Conservation (phyloP, 768 basidiomycete genomes). For the Tricholoma sp. region DNA sequence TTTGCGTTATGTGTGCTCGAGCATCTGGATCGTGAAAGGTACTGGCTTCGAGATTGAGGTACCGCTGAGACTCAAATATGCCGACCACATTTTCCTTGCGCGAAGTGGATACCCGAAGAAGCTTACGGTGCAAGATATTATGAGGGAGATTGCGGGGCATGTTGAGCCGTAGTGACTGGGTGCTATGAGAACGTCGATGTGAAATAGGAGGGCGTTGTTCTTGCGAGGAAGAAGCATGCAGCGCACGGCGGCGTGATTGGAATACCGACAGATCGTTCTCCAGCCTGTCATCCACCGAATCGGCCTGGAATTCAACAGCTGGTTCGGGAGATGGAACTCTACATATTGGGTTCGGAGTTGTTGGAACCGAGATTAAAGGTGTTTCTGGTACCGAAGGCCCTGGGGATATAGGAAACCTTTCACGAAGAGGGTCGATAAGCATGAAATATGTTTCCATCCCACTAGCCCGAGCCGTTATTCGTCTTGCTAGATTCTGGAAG, state of each 20-base stretch:
- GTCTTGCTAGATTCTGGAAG: conserved; percentile 45
- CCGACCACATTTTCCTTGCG: conserved; percentile 55
- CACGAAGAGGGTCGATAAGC: conserved; percentile 57
- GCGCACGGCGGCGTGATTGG: neutral
- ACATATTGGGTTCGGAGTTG: conserved; percentile 19
- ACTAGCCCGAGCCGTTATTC: conserved; percentile 51
- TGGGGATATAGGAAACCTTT: conserved; percentile 51
- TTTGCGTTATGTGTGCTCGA: conserved; percentile 36
- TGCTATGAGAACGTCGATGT: conserved; percentile 16
- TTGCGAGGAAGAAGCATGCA: neutral
- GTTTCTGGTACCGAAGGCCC: conserved; percentile 21
- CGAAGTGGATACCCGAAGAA: conserved; percentile 33
- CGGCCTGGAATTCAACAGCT: neutral
- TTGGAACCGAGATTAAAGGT: conserved; percentile 1
- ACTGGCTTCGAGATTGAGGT: conserved; percentile 60
- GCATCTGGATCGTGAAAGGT: conserved; percentile 45
- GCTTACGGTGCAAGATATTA: conserved; percentile 31
- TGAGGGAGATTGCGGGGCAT: conserved; percentile 30
- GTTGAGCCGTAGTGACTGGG: conserved; percentile 17
- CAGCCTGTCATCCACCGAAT: neutral
- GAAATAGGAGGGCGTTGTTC: neutral
- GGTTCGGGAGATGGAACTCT: conserved; percentile 24
- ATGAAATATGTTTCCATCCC: conserved; percentile 60
- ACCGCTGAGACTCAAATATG: conserved; percentile 68
- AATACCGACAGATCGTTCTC: neutral